Evolutionary conservation across 306 rosid genomes (phyloP).

Genomic region (Lithocarpus polystachyus): DNA sequence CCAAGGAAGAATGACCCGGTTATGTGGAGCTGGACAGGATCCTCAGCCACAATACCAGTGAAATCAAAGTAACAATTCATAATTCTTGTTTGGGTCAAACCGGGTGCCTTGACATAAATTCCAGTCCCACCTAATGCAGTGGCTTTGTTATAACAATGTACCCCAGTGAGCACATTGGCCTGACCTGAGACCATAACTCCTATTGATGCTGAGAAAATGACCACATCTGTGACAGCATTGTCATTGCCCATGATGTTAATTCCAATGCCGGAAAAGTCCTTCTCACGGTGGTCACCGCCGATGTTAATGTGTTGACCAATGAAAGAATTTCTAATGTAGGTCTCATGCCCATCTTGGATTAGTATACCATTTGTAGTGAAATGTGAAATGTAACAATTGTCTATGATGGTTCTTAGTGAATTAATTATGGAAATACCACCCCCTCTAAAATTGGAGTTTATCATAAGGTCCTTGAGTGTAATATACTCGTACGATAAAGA

Average conservation of each 20-base stretch:
- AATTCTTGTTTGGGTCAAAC: conserved; percentile 40
- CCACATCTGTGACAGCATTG: conserved; percentile 32
- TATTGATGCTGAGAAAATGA: conserved; percentile 34
- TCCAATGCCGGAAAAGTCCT: conserved; percentile 35
- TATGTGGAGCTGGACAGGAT: conserved; percentile 40
- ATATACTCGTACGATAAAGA: conserved; percentile 24
- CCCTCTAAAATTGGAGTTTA: conserved; percentile 40
- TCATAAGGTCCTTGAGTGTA: conserved; percentile 43
- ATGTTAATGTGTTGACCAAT: conserved; percentile 37
- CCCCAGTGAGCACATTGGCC: conserved; percentile 37
- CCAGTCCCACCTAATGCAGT: conserved; percentile 36
- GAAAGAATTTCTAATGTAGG: conserved; percentile 35
- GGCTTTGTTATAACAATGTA: conserved; percentile 49
- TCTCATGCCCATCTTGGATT: conserved; percentile 36
- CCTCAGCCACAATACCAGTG: conserved; percentile 42
- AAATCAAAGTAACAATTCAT: conserved; percentile 35
- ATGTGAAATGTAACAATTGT: conserved; percentile 42
- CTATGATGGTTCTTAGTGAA: conserved; percentile 36
- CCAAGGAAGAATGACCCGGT: conserved; percentile 39
- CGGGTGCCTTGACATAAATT: conserved; percentile 30
- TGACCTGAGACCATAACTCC: conserved; percentile 40
- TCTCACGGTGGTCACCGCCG: conserved; percentile 34
- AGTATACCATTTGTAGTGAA: conserved; percentile 32
- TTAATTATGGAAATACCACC: conserved; percentile 37
- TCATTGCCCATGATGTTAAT: conserved; percentile 38